phyloP scores from a whole-genome alignment of 2,329 filamentous ascomycete species.

The Neurospora sp. region DNA sequence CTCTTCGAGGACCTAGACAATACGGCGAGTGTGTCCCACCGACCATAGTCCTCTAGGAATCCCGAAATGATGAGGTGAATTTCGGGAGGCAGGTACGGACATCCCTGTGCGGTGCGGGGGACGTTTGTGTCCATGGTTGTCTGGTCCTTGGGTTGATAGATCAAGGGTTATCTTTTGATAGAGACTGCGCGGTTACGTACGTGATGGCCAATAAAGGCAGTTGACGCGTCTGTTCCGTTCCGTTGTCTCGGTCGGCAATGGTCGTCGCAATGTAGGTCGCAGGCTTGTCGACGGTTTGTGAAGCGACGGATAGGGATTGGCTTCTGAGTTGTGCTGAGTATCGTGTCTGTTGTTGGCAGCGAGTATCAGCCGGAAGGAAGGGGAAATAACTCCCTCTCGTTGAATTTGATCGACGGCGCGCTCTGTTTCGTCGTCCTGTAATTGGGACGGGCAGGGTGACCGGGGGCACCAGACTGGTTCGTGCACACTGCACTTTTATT shows the following conservation, averaged over 20 bases:
- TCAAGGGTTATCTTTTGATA: not conserved
- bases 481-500: too few relatives aligned
- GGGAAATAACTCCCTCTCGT: not conserved
- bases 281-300: not conserved
- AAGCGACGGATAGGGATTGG: too few relatives aligned
- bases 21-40: not conserved
- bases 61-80: not conserved
- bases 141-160: not conserved
- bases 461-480: too few relatives aligned
- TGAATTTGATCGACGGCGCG: not conserved
- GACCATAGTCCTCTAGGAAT: not conserved
- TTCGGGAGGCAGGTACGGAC: not conserved
- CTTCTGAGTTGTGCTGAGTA: not conserved
- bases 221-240: not conserved
- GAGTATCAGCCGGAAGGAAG: not conserved
- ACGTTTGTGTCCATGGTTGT: not conserved
- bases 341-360: not conserved
- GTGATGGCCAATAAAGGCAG: not conserved
- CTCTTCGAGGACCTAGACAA: not conserved
- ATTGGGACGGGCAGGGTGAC: not conserved
- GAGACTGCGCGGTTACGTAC: not conserved
- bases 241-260: not conserved
- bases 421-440: not conserved
- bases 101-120: not conserved
- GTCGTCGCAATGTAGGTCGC: not conserved